A percentile compares a stretch with the other conserved stretches of the same genome.
These are phyloP conservation scores for Aspergillus indologenus DNA, from an alignment of 495 filamentous ascomycete species.

Conservation along the genomic window DNA sequence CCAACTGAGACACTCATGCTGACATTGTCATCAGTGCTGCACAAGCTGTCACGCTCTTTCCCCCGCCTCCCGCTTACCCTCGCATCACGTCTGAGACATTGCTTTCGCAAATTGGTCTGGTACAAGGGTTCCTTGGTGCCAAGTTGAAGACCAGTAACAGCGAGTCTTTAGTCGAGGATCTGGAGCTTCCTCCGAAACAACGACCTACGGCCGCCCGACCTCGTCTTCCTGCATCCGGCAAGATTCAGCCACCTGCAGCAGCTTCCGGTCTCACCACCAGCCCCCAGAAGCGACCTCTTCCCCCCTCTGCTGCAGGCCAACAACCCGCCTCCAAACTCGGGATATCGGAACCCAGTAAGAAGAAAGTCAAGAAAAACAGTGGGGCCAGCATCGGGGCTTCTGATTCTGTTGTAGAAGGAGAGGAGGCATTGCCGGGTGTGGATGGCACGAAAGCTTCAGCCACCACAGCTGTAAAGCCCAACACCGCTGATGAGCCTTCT, in stretches of 20 bases:
- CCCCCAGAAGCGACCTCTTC: slow-evolving; percentile 78
- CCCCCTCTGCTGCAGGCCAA: slow-evolving; percentile 20
- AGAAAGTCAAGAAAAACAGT: slow-evolving; percentile 48
- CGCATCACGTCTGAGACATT: slow-evolving; percentile 79
- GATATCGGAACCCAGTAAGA: slow-evolving; percentile 43
- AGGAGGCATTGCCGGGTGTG: slow-evolving; percentile 20
- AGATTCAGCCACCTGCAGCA: slow-evolving; percentile 57
- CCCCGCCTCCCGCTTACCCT: slow-evolving; percentile 65
- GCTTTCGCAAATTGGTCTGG: slow-evolving; percentile 74
- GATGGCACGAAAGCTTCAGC: slow-evolving; percentile 26
- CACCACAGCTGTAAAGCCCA: slow-evolving; percentile 18
- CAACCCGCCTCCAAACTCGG: slow-evolving; percentile 23
- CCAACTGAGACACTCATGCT: slow-evolving; percentile 9
- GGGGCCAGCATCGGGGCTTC: slow-evolving; percentile 31
- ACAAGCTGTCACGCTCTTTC: slow-evolving; percentile 48
- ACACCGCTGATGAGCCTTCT: slow-evolving; percentile 20
- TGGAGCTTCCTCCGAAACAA: slow-evolving; percentile 90
- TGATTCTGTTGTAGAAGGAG: slow-evolving; percentile 33
- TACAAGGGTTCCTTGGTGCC: slow-evolving; percentile 83
- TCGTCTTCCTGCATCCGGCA: slow-evolving; percentile 89
- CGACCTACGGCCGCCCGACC: slow-evolving; percentile 68
- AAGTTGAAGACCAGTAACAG: slow-evolving; percentile 81
- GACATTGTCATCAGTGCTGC: slow-evolving; percentile 27
- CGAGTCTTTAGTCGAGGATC: slow-evolving; percentile 85
- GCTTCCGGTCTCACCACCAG: slow-evolving; percentile 46